Base-by-base conservation (phyloP, 208 protist genomes). In the Acanthamoeba lenticulata region DNA sequence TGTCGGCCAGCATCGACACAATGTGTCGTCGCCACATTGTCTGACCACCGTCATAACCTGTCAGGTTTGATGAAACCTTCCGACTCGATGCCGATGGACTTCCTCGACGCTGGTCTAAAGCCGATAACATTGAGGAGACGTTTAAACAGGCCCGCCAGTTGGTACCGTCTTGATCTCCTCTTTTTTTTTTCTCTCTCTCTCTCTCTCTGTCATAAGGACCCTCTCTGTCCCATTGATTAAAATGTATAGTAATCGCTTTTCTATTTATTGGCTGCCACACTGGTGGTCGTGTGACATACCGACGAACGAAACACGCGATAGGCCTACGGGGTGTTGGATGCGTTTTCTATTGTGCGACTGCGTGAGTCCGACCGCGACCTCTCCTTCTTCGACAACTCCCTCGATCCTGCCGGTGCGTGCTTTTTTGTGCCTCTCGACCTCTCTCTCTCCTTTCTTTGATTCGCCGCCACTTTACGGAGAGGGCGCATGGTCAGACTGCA, bases 21-120 rank as follows among this genome's bases (percentile, higher is more conserved):
- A 55, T 89, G 40, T 79, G 86, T 42, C 36, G 83, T 3, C 79
- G n/a, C n/a, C n/a, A n/a, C n/a, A n/a, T n/a, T n/a, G n/a, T n/a
- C n/a, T n/a, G n/a, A n/a, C n/a, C n/a, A n/a, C n/a, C n/a, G n/a
- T n/a, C n/a, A n/a, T n/a, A n/a, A n/a, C n/a, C n/a, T n/a, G n/a
- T 9, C 45, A 69, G 93, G 55, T 96, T 96, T 62, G 92, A 95
- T 49, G 94, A 94, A 47, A 32, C 52, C 36, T 96, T 96, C 44
- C 89, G 69, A n/a, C 74, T 95, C 40, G 95, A 96, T 15, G 24
- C 19, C 40, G 83, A 83, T 7, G 93, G 93, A 24, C 32, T 96
- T 19, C 95, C 95, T 83, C 94, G 94, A 89, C 90, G 92, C 42
- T 96, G 95, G 95, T 77, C 88, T n/a, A 74, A 67, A 3, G 29